These are phyloP conservation scores for Bathelium albidoporum DNA, from an alignment of 495 filamentous ascomycete species.

Conservation along the genomic window DNA sequence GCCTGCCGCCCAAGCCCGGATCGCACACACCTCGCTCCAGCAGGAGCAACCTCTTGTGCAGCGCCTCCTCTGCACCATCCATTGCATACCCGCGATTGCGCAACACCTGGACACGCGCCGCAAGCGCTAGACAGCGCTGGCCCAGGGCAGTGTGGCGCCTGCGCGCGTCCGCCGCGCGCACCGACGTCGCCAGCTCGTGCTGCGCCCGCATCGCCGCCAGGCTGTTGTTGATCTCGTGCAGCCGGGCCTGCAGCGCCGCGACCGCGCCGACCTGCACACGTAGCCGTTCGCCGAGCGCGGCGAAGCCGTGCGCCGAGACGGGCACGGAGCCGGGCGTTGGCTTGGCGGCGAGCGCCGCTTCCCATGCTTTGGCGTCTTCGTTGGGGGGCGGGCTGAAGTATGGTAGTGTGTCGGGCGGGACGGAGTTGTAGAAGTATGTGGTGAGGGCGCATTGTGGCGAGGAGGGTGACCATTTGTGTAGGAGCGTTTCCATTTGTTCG, in stretches of 20 bases:
- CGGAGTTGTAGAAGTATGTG: conserved; percentile 88
- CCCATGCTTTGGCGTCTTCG: conserved; percentile 82
- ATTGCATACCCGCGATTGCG: conserved; percentile 88
- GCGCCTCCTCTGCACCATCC: conserved; percentile 78
- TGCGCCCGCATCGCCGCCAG: conserved; percentile 67
- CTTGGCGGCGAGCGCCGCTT: conserved; percentile 78
- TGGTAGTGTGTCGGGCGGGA: conserved; percentile 64
- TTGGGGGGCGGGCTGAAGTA: conserved; percentile 67
- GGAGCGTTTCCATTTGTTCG: conserved; percentile 70
- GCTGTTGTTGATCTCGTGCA: conserved; percentile 84
- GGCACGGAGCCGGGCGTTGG: conserved; percentile 69
- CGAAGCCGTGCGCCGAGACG: conserved; percentile 59
- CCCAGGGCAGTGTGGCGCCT: conserved; percentile 71
- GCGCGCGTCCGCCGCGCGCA: conserved; percentile 68
- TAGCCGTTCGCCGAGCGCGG: conserved; percentile 64
- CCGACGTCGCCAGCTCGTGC: conserved; percentile 72
- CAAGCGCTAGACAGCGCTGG: conserved; percentile 71
- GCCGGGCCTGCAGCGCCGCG: conserved; percentile 58
- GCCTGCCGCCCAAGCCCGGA: conserved; percentile 68
- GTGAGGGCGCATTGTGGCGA: conserved; percentile 68
- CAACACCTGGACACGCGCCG: conserved; percentile 83
- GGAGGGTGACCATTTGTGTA: conserved; percentile 72
- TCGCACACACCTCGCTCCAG: conserved; percentile 72
- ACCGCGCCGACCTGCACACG: conserved; percentile 65
- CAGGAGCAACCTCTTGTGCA: conserved; percentile 70